A percentile compares a stretch with the other conserved stretches of the same genome.
These are phyloP conservation scores for Elaphomyces granulatus DNA, from an alignment of 495 filamentous ascomycete species.

Conservation along the genomic window DNA sequence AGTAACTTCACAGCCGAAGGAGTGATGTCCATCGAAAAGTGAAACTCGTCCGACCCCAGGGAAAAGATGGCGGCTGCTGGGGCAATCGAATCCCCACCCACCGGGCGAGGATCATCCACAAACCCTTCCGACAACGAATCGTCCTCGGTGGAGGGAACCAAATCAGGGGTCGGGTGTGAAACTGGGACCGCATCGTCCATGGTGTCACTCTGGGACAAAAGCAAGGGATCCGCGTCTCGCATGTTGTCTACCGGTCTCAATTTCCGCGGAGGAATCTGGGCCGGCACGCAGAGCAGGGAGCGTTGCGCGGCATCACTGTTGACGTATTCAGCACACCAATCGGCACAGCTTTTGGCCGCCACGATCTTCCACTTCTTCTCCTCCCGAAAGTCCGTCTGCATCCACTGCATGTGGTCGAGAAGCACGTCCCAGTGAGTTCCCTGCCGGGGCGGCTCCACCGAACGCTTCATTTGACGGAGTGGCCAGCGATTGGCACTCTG, in stretches of 20 bases:
- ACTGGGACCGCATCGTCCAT: conserved; percentile 20
- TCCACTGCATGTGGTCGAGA: conserved; percentile 88
- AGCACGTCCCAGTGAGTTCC: conserved; percentile 72
- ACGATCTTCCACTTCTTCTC: conserved; percentile 89
- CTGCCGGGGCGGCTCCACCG: conserved; percentile 60
- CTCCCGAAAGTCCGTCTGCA: conserved; percentile 88
- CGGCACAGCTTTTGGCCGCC: conserved; percentile 58
- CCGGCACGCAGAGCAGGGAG: conserved; percentile 49
- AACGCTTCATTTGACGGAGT: conserved; percentile 67
- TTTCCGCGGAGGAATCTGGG: conserved; percentile 22
- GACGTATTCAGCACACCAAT: conserved; percentile 71
- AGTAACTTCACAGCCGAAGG: conserved; percentile 68
- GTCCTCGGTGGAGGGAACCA: conserved; percentile 49
- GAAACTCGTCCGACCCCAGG: conserved; percentile 64
- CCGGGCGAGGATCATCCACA: conserved; percentile 31
- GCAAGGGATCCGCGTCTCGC: conserved; percentile 1
- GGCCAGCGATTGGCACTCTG: conserved; percentile 86
- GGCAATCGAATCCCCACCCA: conserved; percentile 27
- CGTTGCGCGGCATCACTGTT: conserved; percentile 45
- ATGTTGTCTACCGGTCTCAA: conserved; percentile 5
- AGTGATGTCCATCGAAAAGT: conserved; percentile 62
- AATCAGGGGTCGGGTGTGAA: conserved; percentile 52
- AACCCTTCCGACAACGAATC: conserved; percentile 37
- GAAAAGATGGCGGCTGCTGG: conserved; percentile 65
- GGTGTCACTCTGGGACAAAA: conserved; percentile 5